Evolutionary conservation across 2,329 filamentous ascomycete species (phyloP), one percentile per base, ranked within the genome.

Genomic region (Microdochium trichocladiopsis): DNA sequence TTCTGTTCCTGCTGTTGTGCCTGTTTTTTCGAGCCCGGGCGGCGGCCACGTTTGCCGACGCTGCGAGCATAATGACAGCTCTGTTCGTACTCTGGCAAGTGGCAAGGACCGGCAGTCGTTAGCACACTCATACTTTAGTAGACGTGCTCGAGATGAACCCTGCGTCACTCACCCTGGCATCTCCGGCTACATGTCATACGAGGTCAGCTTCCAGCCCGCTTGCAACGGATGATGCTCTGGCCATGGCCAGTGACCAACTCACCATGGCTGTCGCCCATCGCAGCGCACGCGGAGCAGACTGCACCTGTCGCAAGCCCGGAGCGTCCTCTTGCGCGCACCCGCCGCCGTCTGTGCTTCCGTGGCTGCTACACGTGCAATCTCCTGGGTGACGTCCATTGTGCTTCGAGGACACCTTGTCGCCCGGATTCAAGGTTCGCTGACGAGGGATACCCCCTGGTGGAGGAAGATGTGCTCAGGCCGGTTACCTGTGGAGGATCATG

Each of bases 241-340:
- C 11, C 18, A 21, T 24, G 36, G 37, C 10, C 45, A 22, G 24
- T 9, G 25, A 21, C 28, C 12, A 18, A 60, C 69, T 66, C 56
- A 74, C 72, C 68, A 74, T 43, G 67, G 67, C 25, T 52, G 57
- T 50, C 69, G 62, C 21, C 73, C 73, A 56, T 75, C 68, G 53
- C 73, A 76, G 36, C 73, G 64, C 4, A 69, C 71, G 52, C 72
- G 63, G 2, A 70, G 72, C 5, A 61, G 57, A 50, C 67, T 73
- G 59, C 69, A 70, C 31, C 65, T 63, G 55, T 71, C 67, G 48
- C 68, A 71, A 12, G 67, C 68, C 48, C 67, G 56, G 14, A 59
- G 52, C 1, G 63, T 62, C 48, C 65, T 58, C 51, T 58, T 63
- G n/a, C 59, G 53, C n/a, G n/a, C n/a, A 6, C 53, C 54, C 2